Percentiles rank a stretch among this genome's conserved stretches.
Evolutionary conservation across 306 rosid genomes (phyloP).

Genomic region (Sindora glabra): DNA sequence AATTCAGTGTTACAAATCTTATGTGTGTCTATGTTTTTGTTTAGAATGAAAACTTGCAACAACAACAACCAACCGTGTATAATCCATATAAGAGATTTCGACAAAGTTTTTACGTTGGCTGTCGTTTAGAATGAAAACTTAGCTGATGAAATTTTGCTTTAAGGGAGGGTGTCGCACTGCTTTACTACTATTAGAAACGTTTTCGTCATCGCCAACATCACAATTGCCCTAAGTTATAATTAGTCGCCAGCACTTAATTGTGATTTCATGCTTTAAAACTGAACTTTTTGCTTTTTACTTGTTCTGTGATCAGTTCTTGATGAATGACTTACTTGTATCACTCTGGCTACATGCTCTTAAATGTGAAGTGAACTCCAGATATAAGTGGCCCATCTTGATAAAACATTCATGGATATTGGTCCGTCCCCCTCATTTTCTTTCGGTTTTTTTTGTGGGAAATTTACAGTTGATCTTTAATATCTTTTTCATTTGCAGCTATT

Average conservation of each 20-base stretch:
- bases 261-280: neutral
- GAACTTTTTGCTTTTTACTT: neutral
- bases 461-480: conserved; percentile 23
- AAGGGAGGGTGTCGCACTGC: neutral
- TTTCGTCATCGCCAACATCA: no score
- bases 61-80: no score
- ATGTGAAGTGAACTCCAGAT: conserved; percentile 1
- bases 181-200: neutral
- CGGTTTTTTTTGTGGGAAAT: conserved; percentile 16
- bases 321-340: neutral
- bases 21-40: neutral
- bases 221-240: no score
- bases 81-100: no score
- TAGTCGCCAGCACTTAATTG: no score
- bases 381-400: neutral
- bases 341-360: no score
- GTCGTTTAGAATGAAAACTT: no score
- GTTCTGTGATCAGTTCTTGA: neutral
- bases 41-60: no score
- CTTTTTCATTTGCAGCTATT: conserved; percentile 64
- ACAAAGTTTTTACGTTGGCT: no score
- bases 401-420: neutral
- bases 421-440: no score
- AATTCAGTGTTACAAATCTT: conserved; percentile 7
- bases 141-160: neutral